Evolutionary conservation across 495 filamentous ascomycete species (phyloP), one percentile per base, ranked within the genome.

Genomic region (Hypoxylon intermedium): DNA sequence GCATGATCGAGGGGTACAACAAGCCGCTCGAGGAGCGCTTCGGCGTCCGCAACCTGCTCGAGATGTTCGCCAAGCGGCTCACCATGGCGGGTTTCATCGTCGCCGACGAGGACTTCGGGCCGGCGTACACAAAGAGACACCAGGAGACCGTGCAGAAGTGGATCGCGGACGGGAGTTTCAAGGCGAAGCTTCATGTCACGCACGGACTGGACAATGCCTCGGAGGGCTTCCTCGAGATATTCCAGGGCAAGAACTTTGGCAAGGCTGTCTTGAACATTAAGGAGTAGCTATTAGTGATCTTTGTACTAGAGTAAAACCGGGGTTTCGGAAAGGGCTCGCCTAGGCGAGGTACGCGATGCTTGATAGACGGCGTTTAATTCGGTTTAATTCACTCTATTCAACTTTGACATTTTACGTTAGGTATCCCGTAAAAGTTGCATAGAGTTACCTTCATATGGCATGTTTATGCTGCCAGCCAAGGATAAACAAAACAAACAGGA

Each of bases 191-290:
- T 50, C 77, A 80, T 66, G 77, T 92, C 53, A 92, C 87, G 3
- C 77, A 85, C n/a, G 93, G 93, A 12, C 89, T 96, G 53, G 92
- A 96, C 52, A 87, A 92, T 60, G 87, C 85, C 2, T 73, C 85
- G 15, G 83, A 91, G 40, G 92, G 89, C 5, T 79, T 97, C 31
- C 56, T 96, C 13, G 91, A 87, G 18, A 86, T 97, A 76, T 79
- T 95, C 59, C 61, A 87, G 71, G 93, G 93, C 20, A 86, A 91
- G 77, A 97, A 96, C 77, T 89, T 91, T 76, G 93, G 93, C 57
- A 97, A 97, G 80, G 90, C 91, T 24, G 83, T 94, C n/a, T 63
- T 96, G 58, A 88, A 91, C 77, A 86, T 93, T 63, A 75, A 76
- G 56, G 60, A 72, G 51, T 59, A 34, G 19, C 1, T 5, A 9